phyloP scores from a whole-genome alignment of 2,329 filamentous ascomycete species.

The Hymenoscyphus fraxineus region DNA sequence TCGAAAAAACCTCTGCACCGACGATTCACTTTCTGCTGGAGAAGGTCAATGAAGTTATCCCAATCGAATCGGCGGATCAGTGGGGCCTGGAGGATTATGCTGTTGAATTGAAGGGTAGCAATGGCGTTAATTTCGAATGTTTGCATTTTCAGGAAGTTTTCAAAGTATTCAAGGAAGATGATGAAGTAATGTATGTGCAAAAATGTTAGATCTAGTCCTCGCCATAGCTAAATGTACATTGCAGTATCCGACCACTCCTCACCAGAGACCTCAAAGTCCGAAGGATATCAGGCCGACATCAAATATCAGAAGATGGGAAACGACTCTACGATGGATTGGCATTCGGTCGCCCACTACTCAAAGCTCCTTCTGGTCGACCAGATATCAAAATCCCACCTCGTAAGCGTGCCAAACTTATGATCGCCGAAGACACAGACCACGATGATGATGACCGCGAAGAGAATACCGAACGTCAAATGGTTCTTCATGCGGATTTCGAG shows the following conservation, averaged over 20 bases:
- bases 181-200: slow-evolving; percentile 68
- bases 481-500: slow-evolving; percentile 36
- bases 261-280: slow-evolving; percentile 70
- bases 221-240: slow-evolving; percentile 9
- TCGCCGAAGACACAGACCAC: slow-evolving; percentile 39
- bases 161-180: slow-evolving; percentile 72
- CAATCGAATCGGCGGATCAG: slow-evolving; percentile 63
- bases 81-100: slow-evolving; percentile 91
- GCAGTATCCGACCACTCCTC: slow-evolving; percentile 73
- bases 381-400: slow-evolving; percentile 67
- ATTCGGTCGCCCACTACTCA: slow-evolving; percentile 72
- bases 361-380: slow-evolving; percentile 57
- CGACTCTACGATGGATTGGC: slow-evolving; percentile 83
- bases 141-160: slow-evolving; percentile 76
- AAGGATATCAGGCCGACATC: slow-evolving; percentile 70
- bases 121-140: slow-evolving; percentile 71
- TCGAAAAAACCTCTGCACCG: slow-evolving; percentile 47
- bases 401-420: slow-evolving; percentile 58
- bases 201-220: not conserved
- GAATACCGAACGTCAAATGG: slow-evolving; percentile 27
- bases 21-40: slow-evolving; percentile 75
- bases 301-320: slow-evolving; percentile 74
- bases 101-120: slow-evolving; percentile 62
- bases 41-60: slow-evolving; percentile 74
- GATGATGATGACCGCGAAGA: slow-evolving; percentile 34